phyloP scores from a whole-genome alignment of 2,329 filamentous ascomycete genomes.

The Phoma sp. region DNA sequence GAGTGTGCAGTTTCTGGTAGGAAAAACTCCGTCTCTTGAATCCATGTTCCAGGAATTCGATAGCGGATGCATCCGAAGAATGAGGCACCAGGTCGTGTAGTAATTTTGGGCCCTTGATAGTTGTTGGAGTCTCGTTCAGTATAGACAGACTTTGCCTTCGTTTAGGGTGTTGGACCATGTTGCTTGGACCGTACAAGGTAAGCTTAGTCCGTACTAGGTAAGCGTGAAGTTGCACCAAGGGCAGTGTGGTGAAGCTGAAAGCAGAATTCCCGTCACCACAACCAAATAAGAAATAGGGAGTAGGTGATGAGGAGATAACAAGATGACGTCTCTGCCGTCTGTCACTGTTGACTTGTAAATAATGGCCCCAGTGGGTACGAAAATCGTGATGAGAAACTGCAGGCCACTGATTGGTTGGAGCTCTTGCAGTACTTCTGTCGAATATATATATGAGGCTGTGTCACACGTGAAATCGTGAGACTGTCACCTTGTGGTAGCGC shows the following conservation, averaged over 20 bases:
- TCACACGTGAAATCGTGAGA: conserved; percentile 34
- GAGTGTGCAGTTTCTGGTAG: conserved; percentile 68
- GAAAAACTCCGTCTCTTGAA: conserved; percentile 59
- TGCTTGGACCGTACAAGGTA: conserved; percentile 23
- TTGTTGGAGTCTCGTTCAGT: conserved; percentile 63
- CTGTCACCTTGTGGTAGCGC: conserved; percentile 17
- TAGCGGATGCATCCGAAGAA: conserved; percentile 55
- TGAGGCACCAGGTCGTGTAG: conserved; percentile 69
- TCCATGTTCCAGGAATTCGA: conserved; percentile 68
- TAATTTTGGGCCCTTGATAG: conserved; percentile 62
- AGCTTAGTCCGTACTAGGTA: conserved; percentile 22
- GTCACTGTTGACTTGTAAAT: conserved; percentile 11
- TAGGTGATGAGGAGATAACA: neutral
- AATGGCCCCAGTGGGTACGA: conserved; percentile 5
- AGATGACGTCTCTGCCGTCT: neutral
- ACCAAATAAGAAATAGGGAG: neutral
- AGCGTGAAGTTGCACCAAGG: conserved; percentile 2
- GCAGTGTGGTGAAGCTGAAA: conserved; percentile 5
- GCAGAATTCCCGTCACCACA: neutral
- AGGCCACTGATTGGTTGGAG: conserved; percentile 40
- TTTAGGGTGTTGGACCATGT: conserved; percentile 35
- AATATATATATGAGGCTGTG: conserved; percentile 23
- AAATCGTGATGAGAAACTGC: conserved; percentile 46
- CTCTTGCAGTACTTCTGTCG: conserved; percentile 22
- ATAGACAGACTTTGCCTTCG: conserved; percentile 46